A percentile compares a stretch with the other conserved stretches of the same genome.
phyloP scores from a whole-genome alignment of 2,329 filamentous ascomycete genomes.

The Chrysosporium queenslandicum region DNA sequence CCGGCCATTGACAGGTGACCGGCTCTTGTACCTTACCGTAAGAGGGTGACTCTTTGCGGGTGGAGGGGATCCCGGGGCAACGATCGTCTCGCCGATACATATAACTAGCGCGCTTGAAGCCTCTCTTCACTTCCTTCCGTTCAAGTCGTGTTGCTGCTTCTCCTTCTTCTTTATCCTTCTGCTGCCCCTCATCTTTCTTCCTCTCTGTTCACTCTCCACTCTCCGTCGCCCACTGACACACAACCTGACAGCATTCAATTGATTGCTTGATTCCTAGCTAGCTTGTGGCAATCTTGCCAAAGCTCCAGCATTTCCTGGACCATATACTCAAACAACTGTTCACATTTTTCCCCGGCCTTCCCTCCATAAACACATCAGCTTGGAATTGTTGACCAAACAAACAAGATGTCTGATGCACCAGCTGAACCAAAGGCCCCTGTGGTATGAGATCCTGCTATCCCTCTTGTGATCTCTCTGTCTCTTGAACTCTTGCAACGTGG shows the following conservation, averaged over 20 bases:
- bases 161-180: neutral
- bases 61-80: neutral
- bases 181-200: no score
- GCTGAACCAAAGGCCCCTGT: constrained; percentile 30
- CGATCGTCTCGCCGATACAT: neutral
- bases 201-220: neutral
- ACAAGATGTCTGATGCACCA: neutral
- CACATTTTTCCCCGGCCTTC: neutral
- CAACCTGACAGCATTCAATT: no score
- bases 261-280: no score
- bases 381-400: neutral
- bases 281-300: no score
- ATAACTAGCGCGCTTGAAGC: neutral
- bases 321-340: no score
- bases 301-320: no score
- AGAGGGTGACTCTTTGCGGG: no score
- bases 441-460: constrained; percentile 25
- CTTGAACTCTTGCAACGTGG: neutral
- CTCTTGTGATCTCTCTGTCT: neutral
- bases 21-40: no score
- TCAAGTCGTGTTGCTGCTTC: neutral
- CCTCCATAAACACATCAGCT: neutral
- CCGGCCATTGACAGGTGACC: neutral
- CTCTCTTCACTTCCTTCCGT: neutral
- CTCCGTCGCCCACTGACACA: neutral